A percentile compares a stretch with the other conserved stretches of the same genome.
Evolutionary conservation across 305 asterid genomes (phyloP).

Genomic region (Plantago coronopus): DNA sequence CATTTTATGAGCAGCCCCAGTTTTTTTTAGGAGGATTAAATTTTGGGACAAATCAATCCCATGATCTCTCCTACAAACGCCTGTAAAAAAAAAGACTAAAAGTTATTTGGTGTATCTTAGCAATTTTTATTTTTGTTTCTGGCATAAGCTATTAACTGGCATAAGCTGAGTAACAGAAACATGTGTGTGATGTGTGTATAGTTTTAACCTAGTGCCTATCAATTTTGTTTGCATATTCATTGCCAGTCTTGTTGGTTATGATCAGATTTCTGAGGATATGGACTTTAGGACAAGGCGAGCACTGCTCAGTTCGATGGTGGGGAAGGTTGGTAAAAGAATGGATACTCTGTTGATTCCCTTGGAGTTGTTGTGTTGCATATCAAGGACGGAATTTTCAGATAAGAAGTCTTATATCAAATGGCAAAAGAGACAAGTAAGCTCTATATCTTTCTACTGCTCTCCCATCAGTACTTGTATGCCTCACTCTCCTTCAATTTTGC

Average conservation of each 20-base stretch:
- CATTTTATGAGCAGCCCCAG: too few relatives aligned
- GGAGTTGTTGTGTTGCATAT: constrained; percentile 88
- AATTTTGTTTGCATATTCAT: constrained; percentile 20
- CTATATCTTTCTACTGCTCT: constrained; percentile 29
- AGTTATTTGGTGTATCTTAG: too few relatives aligned
- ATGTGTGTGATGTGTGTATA: too few relatives aligned
- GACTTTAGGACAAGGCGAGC: constrained; percentile 89
- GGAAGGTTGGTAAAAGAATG: constrained; percentile 98
- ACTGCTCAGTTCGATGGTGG: constrained; percentile 90
- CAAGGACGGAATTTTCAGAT: constrained; percentile 91
- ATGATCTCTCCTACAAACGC: too few relatives aligned
- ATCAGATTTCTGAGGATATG: constrained; percentile 86
- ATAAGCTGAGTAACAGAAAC: too few relatives aligned
- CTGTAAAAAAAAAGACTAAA: too few relatives aligned
- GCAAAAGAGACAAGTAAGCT: constrained; percentile 97
- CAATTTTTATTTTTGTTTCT: too few relatives aligned
- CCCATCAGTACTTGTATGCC: neutral
- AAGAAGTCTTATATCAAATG: constrained; percentile 92
- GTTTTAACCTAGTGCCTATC: constrained; percentile 9
- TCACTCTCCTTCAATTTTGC: constrained; percentile 5
- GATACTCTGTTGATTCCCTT: constrained; percentile 84
- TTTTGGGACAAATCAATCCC: too few relatives aligned
- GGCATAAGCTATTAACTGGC: too few relatives aligned
- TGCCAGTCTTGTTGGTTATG: constrained; percentile 26
- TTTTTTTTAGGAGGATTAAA: too few relatives aligned